Evolutionary conservation across 129 eudicot genomes (phyloP).

Genomic region (Lonicera japonica): DNA sequence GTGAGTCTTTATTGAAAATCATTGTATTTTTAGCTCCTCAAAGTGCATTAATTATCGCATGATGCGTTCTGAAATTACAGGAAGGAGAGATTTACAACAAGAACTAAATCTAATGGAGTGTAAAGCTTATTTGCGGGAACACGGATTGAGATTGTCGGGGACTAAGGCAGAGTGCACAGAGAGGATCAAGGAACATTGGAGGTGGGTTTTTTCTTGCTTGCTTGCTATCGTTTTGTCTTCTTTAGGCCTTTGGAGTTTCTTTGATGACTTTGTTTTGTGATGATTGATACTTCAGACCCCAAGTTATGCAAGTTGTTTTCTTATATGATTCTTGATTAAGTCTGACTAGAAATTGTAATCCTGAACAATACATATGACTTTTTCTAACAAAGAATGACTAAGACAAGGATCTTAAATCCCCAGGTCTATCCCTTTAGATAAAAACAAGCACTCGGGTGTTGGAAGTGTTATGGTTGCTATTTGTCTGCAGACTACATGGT

Average conservation of each 20-base stretch:
- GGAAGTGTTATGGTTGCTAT: no score
- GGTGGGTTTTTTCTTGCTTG: conserved; percentile 36
- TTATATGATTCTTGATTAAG: no score
- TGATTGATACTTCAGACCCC: no score
- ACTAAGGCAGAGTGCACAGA: conserved; percentile 63
- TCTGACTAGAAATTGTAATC: no score
- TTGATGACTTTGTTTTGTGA: background rate
- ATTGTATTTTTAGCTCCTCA: conserved; percentile 5
- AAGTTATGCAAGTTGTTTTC: no score
- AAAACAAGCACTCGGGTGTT: no score
- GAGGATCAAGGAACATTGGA: conserved; percentile 70
- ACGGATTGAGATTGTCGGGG: conserved; percentile 66
- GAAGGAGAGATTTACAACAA: conserved; percentile 32
- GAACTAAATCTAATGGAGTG: conserved; percentile 44
- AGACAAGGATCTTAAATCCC: no score
- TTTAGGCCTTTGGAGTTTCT: background rate
- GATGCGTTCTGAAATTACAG: conserved; percentile 35
- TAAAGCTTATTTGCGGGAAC: conserved; percentile 53
- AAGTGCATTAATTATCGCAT: conserved; percentile 5
- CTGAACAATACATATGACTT: no score
- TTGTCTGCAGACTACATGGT: no score
- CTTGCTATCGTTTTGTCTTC: conserved; percentile 1
- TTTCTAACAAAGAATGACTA: no score
- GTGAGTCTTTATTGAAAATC: background rate
- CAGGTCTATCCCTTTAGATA: no score